These are phyloP conservation scores for Coleophoma cylindrospora DNA, from an alignment of 2,329 filamentous ascomycete genomes.

Conservation along the genomic window DNA sequence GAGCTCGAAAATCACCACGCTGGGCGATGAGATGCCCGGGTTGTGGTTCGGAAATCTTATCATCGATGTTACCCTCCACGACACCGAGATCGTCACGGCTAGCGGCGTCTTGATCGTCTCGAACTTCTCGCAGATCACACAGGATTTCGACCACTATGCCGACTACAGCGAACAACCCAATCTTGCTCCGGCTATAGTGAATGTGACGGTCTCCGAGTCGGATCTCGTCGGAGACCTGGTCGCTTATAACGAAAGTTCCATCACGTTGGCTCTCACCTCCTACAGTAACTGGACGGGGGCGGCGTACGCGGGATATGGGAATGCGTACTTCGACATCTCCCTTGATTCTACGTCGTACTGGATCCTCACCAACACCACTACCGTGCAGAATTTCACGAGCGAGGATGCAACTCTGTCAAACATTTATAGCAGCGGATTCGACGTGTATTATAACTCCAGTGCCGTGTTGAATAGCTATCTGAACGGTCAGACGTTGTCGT, in stretches of 20 bases:
- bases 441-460: slow-evolving; percentile 10
- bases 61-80: slow-evolving; percentile 8
- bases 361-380: slow-evolving; percentile 14
- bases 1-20: slow-evolving; percentile 18
- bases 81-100: slow-evolving; percentile 12
- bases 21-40: slow-evolving; percentile 16
- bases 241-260: slow-evolving; percentile 24
- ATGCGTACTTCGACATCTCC: slow-evolving; percentile 9
- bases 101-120: slow-evolving; percentile 21
- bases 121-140: slow-evolving; percentile 24
- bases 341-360: slow-evolving; percentile 10
- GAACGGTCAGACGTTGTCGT: slow-evolving; percentile 2
- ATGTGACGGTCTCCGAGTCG: slow-evolving; percentile 20
- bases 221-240: slow-evolving; percentile 25
- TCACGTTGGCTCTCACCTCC: slow-evolving; percentile 9
- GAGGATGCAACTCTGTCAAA: slow-evolving; percentile 8
- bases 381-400: slow-evolving; percentile 11
- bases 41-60: slow-evolving; percentile 29
- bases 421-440: slow-evolving; percentile 8
- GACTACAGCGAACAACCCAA: slow-evolving; percentile 21
- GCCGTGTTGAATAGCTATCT: slow-evolving; percentile 5
- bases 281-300: slow-evolving; percentile 13
- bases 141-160: slow-evolving; percentile 29
- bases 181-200: slow-evolving; percentile 22
- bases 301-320: slow-evolving; percentile 12